Conservation (phyloP, 371 early-diverging fungal genomes). For the Mucor sp. region DNA sequence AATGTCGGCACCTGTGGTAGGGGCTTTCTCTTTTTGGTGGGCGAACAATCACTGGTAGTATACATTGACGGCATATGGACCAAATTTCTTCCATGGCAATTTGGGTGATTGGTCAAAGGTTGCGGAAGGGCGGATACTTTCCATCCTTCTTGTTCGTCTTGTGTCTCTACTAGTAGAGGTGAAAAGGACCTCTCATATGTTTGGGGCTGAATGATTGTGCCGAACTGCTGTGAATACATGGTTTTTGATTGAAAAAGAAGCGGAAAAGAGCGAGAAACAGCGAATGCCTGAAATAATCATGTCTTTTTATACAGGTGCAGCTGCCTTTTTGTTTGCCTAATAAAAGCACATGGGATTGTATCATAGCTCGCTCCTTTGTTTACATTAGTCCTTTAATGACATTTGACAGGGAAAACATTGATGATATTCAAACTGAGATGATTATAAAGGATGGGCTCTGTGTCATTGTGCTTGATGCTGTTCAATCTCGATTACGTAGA, state of each 20-base stretch:
- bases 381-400: neutral
- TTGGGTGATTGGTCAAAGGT: neutral
- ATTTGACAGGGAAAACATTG: neutral
- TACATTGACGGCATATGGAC: neutral
- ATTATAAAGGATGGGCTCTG: no score
- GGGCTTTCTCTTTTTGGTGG: neutral
- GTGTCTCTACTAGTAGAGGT: neutral
- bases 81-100: neutral
- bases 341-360: neutral
- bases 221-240: neutral
- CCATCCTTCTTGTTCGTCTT: neutral
- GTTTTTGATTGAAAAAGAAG: neutral
- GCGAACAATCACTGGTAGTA: neutral
- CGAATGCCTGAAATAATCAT: neutral
- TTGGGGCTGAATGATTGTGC: neutral
- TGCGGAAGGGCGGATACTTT: neutral
- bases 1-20: neutral
- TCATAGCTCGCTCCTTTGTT: neutral
- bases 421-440: neutral
- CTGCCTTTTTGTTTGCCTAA: neutral
- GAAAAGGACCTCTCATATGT: neutral
- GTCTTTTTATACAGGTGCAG: neutral
- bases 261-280: neutral
- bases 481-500: no score
- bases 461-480: no score